Evolutionary conservation across 371 early-diverging fungal genomes (phyloP), one percentile per base, ranked within the genome.

Genomic region (Rhizopus microsporus): DNA sequence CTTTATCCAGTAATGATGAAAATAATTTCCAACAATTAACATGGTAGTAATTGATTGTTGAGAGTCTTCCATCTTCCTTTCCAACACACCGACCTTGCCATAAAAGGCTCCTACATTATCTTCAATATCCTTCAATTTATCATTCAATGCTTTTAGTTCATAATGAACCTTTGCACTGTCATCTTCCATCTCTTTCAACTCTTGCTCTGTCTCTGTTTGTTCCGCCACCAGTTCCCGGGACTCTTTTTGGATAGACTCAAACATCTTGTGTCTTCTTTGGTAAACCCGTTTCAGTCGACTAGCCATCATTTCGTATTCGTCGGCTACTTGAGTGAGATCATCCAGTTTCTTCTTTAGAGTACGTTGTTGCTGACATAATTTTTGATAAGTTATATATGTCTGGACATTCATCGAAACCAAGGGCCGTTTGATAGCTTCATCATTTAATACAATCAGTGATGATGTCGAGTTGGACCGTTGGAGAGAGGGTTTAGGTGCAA

Each of bases 11-110:
- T 80, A 80, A 46, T 80, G 67, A 37, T 71, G 64, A 51, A 80
- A 75, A 52, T 75, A 80, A 34, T 80, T 80, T 23, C 75, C 75
- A 48, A 80, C 61, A 37, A 80, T 75, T 3, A 77, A 46, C 68
- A 80, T 72, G 13, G 80, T 77, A 0, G 75, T 76, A 30, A 71
- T 67, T 3, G 77, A 75, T 37, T 75, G 73, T 57, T 77, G 74
- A 0, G 75, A 71, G 46, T 75, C 72, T 56, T 71, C 70, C 80
- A 80, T 79, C 35, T 67, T 74, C 32, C 56, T 53, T n/a, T 79
- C 76, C 7, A 79, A 62, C 5, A 67, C 12, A 5, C 69, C 70
- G 3, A 79, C 68, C 34, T 79, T 79, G 15, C 65, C 57, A 45
- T 75, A 75, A 54, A 79, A 79, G 0, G 61, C 62, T 6, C 66